Evolutionary conservation across 1,284 basidiomycete genomes (phyloP).

Genomic region (Meripilus lineatus): DNA sequence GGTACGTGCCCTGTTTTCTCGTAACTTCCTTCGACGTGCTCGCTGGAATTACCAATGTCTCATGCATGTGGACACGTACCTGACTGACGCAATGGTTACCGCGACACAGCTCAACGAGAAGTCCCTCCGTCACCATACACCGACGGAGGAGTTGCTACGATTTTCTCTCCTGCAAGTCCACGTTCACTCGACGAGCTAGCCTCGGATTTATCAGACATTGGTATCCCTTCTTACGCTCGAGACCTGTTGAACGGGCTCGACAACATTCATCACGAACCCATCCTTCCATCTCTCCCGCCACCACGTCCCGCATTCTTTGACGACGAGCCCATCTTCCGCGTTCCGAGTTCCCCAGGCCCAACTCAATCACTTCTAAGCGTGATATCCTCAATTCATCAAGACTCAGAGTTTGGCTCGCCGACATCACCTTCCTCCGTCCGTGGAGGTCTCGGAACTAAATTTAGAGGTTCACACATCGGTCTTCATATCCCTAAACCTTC

Average conservation of each 20-base stretch:
- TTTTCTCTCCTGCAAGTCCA: slow-evolving; percentile 11
- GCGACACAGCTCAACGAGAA: not conserved
- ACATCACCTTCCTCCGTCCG: no score
- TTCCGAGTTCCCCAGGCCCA: not conserved
- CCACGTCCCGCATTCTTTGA: not conserved
- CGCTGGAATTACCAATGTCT: not conserved
- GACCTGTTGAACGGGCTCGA: slow-evolving; percentile 21
- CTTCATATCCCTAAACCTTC: no score
- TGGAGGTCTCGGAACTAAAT: no score
- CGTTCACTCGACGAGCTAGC: slow-evolving; percentile 18
- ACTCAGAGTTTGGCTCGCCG: no score
- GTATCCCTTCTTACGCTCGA: slow-evolving; percentile 20
- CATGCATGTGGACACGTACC: not conserved
- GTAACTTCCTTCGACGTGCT: no score
- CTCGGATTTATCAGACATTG: slow-evolving; percentile 15
- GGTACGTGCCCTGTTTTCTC: no score
- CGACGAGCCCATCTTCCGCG: not conserved
- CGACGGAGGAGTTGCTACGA: slow-evolving; percentile 14
- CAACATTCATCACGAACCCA: slow-evolving; percentile 6
- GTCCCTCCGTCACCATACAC: not conserved
- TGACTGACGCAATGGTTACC: not conserved
- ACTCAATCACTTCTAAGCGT: no score
- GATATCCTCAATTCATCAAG: no score
- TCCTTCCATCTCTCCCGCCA: not conserved
- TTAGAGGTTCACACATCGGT: no score